Evolutionary conservation across 2,329 filamentous ascomycete species (phyloP).

Genomic region (Didymella sp.): DNA sequence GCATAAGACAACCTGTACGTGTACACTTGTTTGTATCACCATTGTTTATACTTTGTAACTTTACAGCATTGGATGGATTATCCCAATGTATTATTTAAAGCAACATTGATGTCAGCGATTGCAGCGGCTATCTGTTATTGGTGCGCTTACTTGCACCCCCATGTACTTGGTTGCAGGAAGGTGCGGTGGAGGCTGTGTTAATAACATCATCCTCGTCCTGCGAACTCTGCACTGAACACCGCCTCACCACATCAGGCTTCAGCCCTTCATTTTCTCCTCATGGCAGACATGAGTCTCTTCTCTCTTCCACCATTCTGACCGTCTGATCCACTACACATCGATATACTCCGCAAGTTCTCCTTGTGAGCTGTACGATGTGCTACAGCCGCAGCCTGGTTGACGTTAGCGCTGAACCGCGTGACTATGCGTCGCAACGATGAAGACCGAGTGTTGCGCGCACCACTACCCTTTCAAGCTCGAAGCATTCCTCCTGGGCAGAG

Average conservation of each 20-base stretch:
- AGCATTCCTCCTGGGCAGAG: not conserved
- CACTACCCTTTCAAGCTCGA: not conserved
- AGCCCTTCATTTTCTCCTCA: too few relatives aligned
- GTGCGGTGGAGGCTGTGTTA: not conserved
- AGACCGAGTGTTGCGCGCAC: not conserved
- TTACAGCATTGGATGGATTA: constrained; percentile 7
- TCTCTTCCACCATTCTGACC: too few relatives aligned
- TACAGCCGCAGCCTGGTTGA: too few relatives aligned
- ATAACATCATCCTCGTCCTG: not conserved
- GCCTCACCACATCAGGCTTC: too few relatives aligned
- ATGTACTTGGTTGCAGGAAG: not conserved
- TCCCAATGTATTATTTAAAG: not conserved
- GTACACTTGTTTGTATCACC: constrained; percentile 12
- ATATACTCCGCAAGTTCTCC: too few relatives aligned
- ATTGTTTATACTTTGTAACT: constrained; percentile 18
- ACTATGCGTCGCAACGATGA: too few relatives aligned
- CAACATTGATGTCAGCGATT: not conserved
- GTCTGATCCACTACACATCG: too few relatives aligned
- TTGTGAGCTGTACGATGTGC: too few relatives aligned
- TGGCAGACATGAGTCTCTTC: too few relatives aligned
- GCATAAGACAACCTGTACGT: constrained; percentile 3
- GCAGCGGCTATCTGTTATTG: not conserved
- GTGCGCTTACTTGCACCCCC: not conserved
- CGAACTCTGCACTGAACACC: not conserved
- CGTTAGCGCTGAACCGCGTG: too few relatives aligned